Evolutionary conservation across 2,329 filamentous ascomycete genomes (phyloP).

Genomic region (Elsinoe batatas): DNA sequence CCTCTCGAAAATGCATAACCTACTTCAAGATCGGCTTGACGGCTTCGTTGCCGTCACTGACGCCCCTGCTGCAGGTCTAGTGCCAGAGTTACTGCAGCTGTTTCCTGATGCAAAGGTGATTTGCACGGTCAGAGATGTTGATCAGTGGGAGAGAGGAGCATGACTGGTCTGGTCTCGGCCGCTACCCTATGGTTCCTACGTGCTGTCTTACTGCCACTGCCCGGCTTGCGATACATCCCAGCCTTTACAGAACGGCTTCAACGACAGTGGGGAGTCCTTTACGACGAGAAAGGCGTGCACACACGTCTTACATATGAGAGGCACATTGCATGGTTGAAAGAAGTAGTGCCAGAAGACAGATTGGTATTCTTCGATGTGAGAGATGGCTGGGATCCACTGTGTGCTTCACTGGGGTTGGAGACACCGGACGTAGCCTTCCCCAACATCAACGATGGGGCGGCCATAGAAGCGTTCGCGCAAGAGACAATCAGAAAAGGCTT

Average conservation of each 20-base stretch:
- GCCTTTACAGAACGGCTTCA: neutral
- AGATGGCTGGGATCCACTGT: constrained; percentile 25
- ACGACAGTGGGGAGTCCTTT: neutral
- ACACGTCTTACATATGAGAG: constrained; percentile 11
- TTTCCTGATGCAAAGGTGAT: constrained; percentile 33
- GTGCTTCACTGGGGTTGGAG: constrained; percentile 22
- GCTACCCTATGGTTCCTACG: neutral
- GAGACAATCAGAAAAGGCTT: too few relatives aligned
- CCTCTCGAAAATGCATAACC: constrained; percentile 16
- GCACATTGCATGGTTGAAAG: constrained; percentile 18
- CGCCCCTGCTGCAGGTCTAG: constrained; percentile 27
- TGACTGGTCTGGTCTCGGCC: neutral
- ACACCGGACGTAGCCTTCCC: constrained; percentile 22
- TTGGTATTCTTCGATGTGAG: constrained; percentile 23
- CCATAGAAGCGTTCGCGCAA: neutral
- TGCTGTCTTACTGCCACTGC: neutral
- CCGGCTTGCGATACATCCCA: neutral
- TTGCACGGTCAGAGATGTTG: constrained; percentile 23
- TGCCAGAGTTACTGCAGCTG: constrained; percentile 25
- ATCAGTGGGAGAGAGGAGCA: constrained; percentile 20
- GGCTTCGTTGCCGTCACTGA: constrained; percentile 27
- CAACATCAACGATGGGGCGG: constrained; percentile 9
- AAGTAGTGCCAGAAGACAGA: constrained; percentile 19
- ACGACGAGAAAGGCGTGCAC: neutral
- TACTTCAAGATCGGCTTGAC: constrained; percentile 26